Conservation (phyloP, 768 basidiomycete genomes). For the Ephemerocybe angulata region DNA sequence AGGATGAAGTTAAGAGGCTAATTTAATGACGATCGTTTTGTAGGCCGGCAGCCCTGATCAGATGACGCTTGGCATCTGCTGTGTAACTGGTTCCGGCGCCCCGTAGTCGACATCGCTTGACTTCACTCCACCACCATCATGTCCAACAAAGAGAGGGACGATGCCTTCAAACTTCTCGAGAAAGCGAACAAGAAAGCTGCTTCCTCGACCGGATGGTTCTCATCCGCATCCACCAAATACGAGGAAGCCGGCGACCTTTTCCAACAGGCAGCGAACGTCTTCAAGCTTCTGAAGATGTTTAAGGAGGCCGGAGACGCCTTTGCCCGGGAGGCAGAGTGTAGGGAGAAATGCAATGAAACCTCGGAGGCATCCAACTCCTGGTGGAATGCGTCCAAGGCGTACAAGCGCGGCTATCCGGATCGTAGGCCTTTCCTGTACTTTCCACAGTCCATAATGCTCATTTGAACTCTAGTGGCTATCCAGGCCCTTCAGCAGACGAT, state of each 20-base stretch:
- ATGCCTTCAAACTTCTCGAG: conserved; percentile 56
- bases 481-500: conserved; percentile 84
- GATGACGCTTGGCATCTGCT: conserved; percentile 14
- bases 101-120: conserved; percentile 13
- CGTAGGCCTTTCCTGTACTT: conserved; percentile 48
- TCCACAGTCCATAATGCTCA: conserved; percentile 15
- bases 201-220: conserved; percentile 86
- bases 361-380: conserved; percentile 98
- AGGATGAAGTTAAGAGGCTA: background rate
- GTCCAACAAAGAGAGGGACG: conserved; percentile 75
- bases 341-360: conserved; percentile 79
- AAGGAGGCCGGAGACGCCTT: conserved; percentile 91
- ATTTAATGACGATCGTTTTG: background rate
- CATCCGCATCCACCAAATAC: conserved; percentile 75
- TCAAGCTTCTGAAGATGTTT: conserved; percentile 89
- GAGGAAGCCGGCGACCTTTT: conserved; percentile 97
- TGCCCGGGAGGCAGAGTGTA: conserved; percentile 90
- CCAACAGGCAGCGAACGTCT: conserved; percentile 90
- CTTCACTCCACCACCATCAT: conserved; percentile 34
- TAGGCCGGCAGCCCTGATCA: background rate
- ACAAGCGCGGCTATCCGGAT: conserved; percentile 84
- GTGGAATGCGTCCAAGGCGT: conserved; percentile 97
- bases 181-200: conserved; percentile 92
- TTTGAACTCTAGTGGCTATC: conserved; percentile 67
- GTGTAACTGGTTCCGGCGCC: background rate